These are phyloP conservation scores for Lactarius akahatsu DNA, from an alignment of 768 basidiomycete genomes.

Conservation along the genomic window DNA sequence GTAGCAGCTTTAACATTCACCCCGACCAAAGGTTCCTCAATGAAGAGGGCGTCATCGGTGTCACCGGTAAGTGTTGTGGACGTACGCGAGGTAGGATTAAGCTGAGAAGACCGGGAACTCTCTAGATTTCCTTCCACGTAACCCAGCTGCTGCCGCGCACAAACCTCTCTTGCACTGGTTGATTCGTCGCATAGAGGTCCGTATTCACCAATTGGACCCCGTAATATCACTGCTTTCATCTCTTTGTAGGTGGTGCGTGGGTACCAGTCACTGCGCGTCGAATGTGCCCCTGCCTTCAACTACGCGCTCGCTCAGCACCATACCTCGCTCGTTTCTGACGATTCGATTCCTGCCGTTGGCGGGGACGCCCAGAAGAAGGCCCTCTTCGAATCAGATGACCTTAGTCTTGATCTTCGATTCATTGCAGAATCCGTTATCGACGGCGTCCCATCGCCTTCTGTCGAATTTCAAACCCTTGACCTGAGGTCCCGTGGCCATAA, in stretches of 20 bases:
- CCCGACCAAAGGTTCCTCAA: constrained; percentile 60
- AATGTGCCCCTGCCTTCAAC: constrained; percentile 96
- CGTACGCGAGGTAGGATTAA: not conserved
- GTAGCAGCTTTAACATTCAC: not conserved
- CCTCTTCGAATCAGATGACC: constrained; percentile 55
- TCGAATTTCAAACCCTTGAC: constrained; percentile 63
- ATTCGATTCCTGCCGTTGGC: constrained; percentile 38
- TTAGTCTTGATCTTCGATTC: constrained; percentile 76
- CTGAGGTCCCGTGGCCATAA: constrained; percentile 70
- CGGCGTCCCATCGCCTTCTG: constrained; percentile 48
- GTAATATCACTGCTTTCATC: not conserved
- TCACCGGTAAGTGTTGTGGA: constrained; percentile 57
- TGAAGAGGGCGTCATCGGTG: constrained; percentile 79
- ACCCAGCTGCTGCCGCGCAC: constrained; percentile 39
- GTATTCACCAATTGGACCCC: constrained; percentile 9
- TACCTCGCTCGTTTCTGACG: constrained; percentile 54
- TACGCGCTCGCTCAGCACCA: constrained; percentile 80
- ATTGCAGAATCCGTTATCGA: constrained; percentile 59
- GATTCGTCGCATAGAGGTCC: constrained; percentile 73
- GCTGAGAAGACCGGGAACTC: constrained; percentile 18
- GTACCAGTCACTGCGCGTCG: constrained; percentile 70
- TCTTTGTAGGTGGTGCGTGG: constrained; percentile 73
- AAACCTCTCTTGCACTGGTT: constrained; percentile 82
- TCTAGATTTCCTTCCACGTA: constrained; percentile 79
- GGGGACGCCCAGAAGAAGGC: constrained; percentile 50